Evolutionary conservation across 768 basidiomycete species (phyloP).

Genomic region (Filobasidium floriforme): DNA sequence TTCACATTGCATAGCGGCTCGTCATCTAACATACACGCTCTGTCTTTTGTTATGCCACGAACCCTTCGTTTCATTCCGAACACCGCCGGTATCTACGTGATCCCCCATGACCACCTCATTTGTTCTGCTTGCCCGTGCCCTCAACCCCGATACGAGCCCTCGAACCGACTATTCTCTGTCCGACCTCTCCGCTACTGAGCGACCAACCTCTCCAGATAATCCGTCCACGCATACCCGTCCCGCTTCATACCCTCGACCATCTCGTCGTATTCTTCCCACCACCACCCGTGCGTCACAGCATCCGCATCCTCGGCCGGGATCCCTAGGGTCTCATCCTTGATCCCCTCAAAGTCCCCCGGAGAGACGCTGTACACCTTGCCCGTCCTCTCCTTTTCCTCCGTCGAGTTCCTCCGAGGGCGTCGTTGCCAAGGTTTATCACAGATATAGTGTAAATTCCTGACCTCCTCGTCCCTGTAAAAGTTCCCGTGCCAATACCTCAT

Average conservation of each 20-base stretch:
- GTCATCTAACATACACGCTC: no score
- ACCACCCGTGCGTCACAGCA: constrained; percentile 37
- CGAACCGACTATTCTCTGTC: no score
- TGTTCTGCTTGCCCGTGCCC: no score
- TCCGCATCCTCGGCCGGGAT: constrained; percentile 28
- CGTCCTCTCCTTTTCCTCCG: neutral
- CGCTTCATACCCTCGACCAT: constrained; percentile 30
- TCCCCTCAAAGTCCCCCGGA: constrained; percentile 31
- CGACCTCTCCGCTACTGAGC: no score
- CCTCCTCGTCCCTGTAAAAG: constrained; percentile 20
- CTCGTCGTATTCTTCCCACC: constrained; percentile 41
- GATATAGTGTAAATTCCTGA: constrained; percentile 21
- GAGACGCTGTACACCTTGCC: constrained; percentile 6
- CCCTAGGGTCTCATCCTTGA: constrained; percentile 24
- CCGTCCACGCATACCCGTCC: constrained; percentile 7
- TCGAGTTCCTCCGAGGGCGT: constrained; percentile 15
- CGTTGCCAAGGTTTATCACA: constrained; percentile 26
- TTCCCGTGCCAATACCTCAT: constrained; percentile 24
- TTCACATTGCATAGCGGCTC: no score
- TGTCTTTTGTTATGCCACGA: no score
- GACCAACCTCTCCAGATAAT: constrained; percentile 19
- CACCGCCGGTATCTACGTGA: no score
- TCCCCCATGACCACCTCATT: no score
- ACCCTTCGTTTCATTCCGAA: no score
- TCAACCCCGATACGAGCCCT: constrained; percentile 23